Percentiles rank a stretch among this genome's conserved stretches.
Conservation (phyloP, 768 basidiomycete species). For the Agaricus sinodeliciosus region DNA sequence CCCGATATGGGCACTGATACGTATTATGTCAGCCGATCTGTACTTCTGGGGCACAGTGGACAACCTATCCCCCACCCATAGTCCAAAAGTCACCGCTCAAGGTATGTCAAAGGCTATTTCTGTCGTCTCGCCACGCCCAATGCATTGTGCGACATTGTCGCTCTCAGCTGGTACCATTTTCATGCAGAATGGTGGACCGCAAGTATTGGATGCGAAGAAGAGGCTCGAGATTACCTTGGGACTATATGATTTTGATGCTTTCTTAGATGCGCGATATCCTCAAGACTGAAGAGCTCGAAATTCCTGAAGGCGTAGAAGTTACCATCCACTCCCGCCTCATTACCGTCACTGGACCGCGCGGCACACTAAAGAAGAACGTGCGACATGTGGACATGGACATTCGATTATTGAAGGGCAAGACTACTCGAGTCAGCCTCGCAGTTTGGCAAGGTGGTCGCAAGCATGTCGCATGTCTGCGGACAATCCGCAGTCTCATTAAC, state of each 20-base stretch:
- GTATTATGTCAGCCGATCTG: constrained; percentile 9
- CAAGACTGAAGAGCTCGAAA: constrained; percentile 87
- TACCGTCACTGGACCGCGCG: constrained; percentile 88
- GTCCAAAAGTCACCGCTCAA: constrained; percentile 32
- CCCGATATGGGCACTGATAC: background rate
- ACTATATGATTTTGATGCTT: constrained; percentile 21
- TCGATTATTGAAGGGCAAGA: constrained; percentile 73
- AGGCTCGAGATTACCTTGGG: constrained; percentile 29
- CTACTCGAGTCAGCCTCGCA: constrained; percentile 77
- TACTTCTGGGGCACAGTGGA: background rate
- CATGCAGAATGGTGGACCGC: constrained; percentile 11
- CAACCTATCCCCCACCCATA: constrained; percentile 15
- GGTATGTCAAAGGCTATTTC: constrained; percentile 25
- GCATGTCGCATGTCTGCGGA: constrained; percentile 97
- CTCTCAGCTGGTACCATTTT: constrained; percentile 19
- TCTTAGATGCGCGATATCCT: constrained; percentile 86
- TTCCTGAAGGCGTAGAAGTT: constrained; percentile 83
- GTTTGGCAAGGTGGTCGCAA: constrained; percentile 99
- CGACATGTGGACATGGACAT: constrained; percentile 95
- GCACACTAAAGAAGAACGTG: constrained; percentile 86
- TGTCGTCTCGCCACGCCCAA: constrained; percentile 13
- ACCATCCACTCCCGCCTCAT: constrained; percentile 88
- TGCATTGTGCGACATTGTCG: constrained; percentile 5
- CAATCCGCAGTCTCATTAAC: constrained; percentile 88
- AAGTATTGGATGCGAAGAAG: constrained; percentile 28